A percentile compares a stretch with the other conserved stretches of the same genome.
Evolutionary conservation across 2,329 filamentous ascomycete genomes (phyloP).

Genomic region (Stagonosporopsis cucurbitacearum): DNA sequence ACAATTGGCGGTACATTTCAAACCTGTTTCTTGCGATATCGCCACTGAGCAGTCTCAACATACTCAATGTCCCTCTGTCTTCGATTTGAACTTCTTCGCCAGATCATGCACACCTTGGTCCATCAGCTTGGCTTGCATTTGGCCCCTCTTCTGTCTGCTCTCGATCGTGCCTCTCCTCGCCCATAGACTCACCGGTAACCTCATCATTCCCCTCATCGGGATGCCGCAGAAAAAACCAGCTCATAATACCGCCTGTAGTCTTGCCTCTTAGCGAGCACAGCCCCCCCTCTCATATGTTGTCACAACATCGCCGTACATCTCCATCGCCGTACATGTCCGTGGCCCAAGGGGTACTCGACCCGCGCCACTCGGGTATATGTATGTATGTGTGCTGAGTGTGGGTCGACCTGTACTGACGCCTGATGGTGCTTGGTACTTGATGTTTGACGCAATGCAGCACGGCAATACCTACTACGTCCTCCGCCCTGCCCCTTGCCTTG

Average conservation of each 20-base stretch:
- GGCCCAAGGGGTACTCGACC: background rate
- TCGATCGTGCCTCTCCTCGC: too few species aligned
- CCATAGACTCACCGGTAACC: background rate
- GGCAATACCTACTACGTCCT: constrained; percentile 1
- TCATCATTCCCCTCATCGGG: background rate
- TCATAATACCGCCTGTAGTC: background rate
- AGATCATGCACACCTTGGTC: too few species aligned
- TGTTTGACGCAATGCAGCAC: constrained; percentile 13
- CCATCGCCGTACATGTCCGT: background rate
- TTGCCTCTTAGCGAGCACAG: background rate
- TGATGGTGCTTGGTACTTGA: background rate
- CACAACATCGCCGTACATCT: background rate
- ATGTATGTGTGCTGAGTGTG: background rate
- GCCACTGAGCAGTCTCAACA: too few species aligned
- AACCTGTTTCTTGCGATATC: too few species aligned
- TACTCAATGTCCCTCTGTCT: too few species aligned
- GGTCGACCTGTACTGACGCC: background rate
- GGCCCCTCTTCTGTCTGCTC: too few species aligned
- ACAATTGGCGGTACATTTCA: too few species aligned
- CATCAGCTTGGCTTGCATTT: too few species aligned
- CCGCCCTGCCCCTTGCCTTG: background rate
- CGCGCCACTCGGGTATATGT: too few species aligned
- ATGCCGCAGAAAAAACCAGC: background rate
- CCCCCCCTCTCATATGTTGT: background rate
- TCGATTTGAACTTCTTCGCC: too few species aligned